phyloP scores from a whole-genome alignment of 208 protist species.

The Crithidia fasciculata region DNA sequence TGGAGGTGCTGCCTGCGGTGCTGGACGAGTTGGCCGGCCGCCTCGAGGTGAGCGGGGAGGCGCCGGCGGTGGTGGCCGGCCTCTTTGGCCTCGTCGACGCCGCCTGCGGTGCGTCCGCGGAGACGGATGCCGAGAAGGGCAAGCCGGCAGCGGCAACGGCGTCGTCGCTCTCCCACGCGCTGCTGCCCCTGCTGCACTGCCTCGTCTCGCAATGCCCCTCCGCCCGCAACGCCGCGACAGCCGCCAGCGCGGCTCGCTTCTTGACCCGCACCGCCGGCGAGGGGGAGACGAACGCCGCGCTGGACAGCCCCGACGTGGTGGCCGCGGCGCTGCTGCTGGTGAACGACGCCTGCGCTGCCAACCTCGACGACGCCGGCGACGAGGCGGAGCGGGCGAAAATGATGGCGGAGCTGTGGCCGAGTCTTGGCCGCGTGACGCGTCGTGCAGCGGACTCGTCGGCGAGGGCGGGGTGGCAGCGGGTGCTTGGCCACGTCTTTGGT shows the following conservation, averaged over 20 bases:
- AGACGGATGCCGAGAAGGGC: background rate
- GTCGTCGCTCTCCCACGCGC: background rate
- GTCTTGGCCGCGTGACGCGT: conserved; percentile 1
- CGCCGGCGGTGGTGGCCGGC: background rate
- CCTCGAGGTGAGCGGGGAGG: conserved; percentile 4
- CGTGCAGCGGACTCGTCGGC: background rate
- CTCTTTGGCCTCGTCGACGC: conserved; percentile 14
- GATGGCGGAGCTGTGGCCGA: conserved; percentile 18
- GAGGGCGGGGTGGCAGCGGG: conserved; percentile 14
- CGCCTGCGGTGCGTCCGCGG: background rate
- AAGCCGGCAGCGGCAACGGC: background rate
- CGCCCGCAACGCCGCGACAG: conserved; percentile 10
- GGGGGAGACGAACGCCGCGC: background rate
- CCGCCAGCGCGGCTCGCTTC: conserved; percentile 9
- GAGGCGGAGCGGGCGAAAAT: conserved; percentile 7
- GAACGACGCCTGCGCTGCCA: conserved; percentile 16
- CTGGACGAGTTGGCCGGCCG: conserved; percentile 8
- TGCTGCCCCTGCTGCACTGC: conserved; percentile 26
- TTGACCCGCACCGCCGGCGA: background rate
- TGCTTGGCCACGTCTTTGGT: conserved; percentile 15
- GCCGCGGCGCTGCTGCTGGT: conserved; percentile 25
- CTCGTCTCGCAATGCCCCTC: conserved; percentile 7
- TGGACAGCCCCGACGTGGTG: conserved; percentile 14
- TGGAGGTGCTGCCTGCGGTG: background rate
- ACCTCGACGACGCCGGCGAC: background rate